These are phyloP conservation scores for Monosporascus ibericus DNA, from an alignment of 2,329 filamentous ascomycete genomes.

Conservation along the genomic window DNA sequence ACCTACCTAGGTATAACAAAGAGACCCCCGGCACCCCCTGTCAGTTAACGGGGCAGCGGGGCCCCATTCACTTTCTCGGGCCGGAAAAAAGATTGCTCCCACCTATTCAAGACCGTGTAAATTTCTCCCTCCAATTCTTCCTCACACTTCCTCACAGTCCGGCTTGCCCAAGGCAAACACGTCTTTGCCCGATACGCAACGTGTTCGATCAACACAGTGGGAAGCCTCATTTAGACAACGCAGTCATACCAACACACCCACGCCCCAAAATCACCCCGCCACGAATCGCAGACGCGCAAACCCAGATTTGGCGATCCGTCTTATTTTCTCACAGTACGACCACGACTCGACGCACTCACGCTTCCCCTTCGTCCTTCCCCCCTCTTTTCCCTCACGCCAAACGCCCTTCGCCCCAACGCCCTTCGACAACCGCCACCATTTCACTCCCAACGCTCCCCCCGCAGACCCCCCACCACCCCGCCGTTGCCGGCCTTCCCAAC, in stretches of 20 bases:
- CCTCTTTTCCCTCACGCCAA: neutral
- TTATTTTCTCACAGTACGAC: neutral
- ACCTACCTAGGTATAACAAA: too few species aligned
- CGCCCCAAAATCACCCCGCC: neutral
- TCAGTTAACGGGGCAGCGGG: too few species aligned
- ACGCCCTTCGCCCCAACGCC: slow-evolving; percentile 12
- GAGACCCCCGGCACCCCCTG: too few species aligned
- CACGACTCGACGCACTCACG: slow-evolving; percentile 9
- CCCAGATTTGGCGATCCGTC: neutral
- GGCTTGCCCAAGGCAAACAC: neutral
- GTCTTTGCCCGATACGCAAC: neutral
- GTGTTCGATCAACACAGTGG: slow-evolving; percentile 3
- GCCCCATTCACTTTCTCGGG: too few species aligned
- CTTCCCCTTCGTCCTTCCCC: slow-evolving; percentile 11
- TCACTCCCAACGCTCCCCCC: slow-evolving; percentile 22
- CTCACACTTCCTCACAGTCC: neutral
- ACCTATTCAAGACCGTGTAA: neutral
- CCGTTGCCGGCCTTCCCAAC: slow-evolving; percentile 20
- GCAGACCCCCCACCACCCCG: slow-evolving; percentile 26
- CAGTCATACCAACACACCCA: neutral
- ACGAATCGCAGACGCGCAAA: neutral
- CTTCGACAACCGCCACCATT: slow-evolving; percentile 26
- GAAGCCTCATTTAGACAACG: slow-evolving; percentile 1
- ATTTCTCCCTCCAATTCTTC: neutral
- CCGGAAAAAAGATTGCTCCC: neutral